Base-by-base conservation (phyloP, 176 grass and related monocot species). In the Eleusine indica region DNA sequence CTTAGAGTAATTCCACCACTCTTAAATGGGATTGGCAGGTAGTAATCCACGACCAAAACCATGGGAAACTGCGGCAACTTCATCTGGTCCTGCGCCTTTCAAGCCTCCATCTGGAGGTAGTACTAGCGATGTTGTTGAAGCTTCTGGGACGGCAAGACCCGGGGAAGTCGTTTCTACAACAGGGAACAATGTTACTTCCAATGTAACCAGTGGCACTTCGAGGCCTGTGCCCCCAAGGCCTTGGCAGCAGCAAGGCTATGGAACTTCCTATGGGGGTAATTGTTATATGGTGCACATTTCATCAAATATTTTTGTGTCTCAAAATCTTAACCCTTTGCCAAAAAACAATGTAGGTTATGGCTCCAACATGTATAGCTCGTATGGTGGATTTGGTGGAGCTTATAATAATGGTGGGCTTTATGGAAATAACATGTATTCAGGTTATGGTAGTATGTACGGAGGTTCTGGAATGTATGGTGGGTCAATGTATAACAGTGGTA, bases 81-180 rank as follows among this genome's bases (percentile, higher is more conserved):
- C 90, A 71, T 93, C 95, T 80, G 91, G 91, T 32, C 85, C 95
- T 64, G 48, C 42, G 0, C 90, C 86, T 17, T 99, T 96, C 71
- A 99, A 86, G 62, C 83, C 93, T 21, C 87, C 93, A 25, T 92
- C 96, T 78, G 77, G 83, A 53, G 96, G 93, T 39, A 99, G 28
- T 75, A 99, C 93, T 9, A 96, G 89, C 18, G 87, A 94, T 77
- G 74, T 94, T 12, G 89, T 99, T 46, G 93, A 99, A 87, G 76
- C 93, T 78, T 99, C 93, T 85, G 96, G 96, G 68, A 92, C 83
- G 35, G 89, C 93, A 21, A 99, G 87, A 80, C 87, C 86, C n/a
- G 93, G 93, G 39, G 96, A 96, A 76, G 71, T 90, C 43, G 86
- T 99, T 83, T 66, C 93, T 66, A 57, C 80, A 51, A 64, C 80